Evolutionary conservation across 1,284 basidiomycete genomes (phyloP).

Genomic region (Ustilago vetiveriae): DNA sequence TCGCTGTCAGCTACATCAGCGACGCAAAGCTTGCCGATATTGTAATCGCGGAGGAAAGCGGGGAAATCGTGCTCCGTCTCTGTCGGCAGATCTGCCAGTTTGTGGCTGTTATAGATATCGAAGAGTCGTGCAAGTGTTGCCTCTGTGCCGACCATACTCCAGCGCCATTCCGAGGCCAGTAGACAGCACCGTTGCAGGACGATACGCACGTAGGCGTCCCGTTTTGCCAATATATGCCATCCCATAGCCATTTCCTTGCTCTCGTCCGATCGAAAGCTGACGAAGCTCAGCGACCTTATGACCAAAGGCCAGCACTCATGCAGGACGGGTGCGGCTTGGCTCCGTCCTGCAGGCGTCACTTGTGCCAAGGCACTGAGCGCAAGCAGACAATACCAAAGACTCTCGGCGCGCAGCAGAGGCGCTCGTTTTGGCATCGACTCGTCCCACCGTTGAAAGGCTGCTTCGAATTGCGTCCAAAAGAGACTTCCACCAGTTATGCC

Average conservation of each 20-base stretch:
- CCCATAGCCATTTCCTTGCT: constrained; percentile 70
- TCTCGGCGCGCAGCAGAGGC: constrained; percentile 69
- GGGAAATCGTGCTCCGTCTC: constrained; percentile 80
- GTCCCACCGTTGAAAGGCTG: constrained; percentile 46
- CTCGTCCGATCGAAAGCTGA: constrained; percentile 73
- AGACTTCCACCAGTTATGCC: constrained; percentile 18
- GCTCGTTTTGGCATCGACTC: constrained; percentile 69
- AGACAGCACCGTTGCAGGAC: constrained; percentile 79
- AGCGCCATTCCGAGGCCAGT: constrained; percentile 78
- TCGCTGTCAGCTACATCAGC: constrained; percentile 54
- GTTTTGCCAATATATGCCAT: constrained; percentile 71
- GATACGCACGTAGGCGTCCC: constrained; percentile 80
- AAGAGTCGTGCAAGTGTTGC: constrained; percentile 76
- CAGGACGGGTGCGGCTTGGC: constrained; percentile 71
- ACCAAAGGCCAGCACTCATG: constrained; percentile 76
- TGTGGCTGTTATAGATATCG: constrained; percentile 81
- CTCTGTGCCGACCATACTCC: constrained; percentile 73
- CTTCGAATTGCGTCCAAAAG: constrained; percentile 53
- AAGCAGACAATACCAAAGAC: constrained; percentile 78
- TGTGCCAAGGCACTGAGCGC: constrained; percentile 80
- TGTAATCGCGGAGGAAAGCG: constrained; percentile 75
- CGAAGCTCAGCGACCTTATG: constrained; percentile 23
- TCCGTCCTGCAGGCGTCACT: constrained; percentile 75
- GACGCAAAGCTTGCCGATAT: constrained; percentile 23
- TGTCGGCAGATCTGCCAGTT: constrained; percentile 79